Conservation (phyloP, 345 rosid genomes). For the Turnera subulata region DNA sequence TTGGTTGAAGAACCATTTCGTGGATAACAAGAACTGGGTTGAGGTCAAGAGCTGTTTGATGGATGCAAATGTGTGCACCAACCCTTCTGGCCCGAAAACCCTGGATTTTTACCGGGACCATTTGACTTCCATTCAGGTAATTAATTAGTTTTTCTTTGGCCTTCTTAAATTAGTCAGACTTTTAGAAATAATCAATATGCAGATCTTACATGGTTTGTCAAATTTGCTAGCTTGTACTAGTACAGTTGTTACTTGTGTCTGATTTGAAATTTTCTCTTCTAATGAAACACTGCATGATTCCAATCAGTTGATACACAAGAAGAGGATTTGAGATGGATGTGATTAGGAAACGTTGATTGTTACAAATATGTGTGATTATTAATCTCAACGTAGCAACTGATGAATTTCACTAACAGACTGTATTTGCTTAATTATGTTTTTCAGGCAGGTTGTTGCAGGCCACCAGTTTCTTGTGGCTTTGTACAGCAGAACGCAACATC, state of each 20-base stretch:
- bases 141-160: not conserved
- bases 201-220: no score
- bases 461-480: conserved; percentile 22
- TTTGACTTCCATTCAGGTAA: conserved; percentile 17
- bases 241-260: no score
- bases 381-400: no score
- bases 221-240: no score
- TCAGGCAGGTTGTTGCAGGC: conserved; percentile 24
- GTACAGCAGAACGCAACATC: conserved; percentile 7
- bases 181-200: not conserved
- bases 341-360: no score
- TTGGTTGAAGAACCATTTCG: conserved; percentile 31
- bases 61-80: conserved; percentile 23
- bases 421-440: not conserved
- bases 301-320: no score
- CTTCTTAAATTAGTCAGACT: not conserved
- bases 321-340: no score
- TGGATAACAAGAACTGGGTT: conserved; percentile 24
- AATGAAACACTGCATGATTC: no score
- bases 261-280: no score
- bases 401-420: no score
- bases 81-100: not conserved
- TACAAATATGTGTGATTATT: no score
- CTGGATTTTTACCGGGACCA: not conserved
- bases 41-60: conserved; percentile 28